These are phyloP conservation scores for Euclidium syriacum DNA, from an alignment of 345 rosid genomes.

Conservation along the genomic window DNA sequence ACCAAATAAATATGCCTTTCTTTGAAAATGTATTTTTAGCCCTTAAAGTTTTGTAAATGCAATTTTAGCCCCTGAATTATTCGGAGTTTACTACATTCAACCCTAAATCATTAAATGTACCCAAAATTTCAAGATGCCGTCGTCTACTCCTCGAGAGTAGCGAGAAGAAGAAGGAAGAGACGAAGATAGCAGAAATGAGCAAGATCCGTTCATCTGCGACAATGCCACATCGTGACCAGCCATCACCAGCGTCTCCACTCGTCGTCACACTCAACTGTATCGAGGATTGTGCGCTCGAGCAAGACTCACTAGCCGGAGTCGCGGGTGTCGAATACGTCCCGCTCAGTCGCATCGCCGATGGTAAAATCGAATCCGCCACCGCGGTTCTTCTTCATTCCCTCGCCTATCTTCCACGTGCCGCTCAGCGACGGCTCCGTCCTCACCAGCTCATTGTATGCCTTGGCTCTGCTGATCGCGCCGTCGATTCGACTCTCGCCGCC, in stretches of 20 bases:
- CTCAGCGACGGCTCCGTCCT: slow-evolving; percentile 94
- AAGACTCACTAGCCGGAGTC: slow-evolving; percentile 71
- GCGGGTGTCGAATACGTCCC: slow-evolving; percentile 89
- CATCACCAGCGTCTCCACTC: slow-evolving; percentile 48
- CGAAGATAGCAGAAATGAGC: slow-evolving; percentile 32
- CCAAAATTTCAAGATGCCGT: slow-evolving; percentile 6
- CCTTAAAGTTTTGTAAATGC: neutral
- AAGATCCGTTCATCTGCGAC: slow-evolving; percentile 44
- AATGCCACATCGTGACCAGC: slow-evolving; percentile 47
- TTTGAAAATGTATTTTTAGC: neutral
- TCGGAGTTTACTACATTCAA: neutral
- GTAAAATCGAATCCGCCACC: slow-evolving; percentile 84
- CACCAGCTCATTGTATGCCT: slow-evolving; percentile 92
- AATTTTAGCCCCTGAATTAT: neutral
- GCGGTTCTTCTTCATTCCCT: slow-evolving; percentile 93
- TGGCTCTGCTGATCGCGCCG: slow-evolving; percentile 89
- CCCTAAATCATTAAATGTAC: slow-evolving; percentile 20
- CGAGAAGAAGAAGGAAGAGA: slow-evolving; percentile 11
- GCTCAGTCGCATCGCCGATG: slow-evolving; percentile 81
- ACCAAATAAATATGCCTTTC: slow-evolving; percentile 1
- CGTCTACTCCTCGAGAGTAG: slow-evolving; percentile 22
- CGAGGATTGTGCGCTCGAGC: slow-evolving; percentile 80
- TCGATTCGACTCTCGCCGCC: slow-evolving; percentile 84
- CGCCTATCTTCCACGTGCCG: slow-evolving; percentile 97
- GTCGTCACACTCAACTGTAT: slow-evolving; percentile 90